These are phyloP conservation scores for Trichothecium roseum DNA, from an alignment of 2,329 filamentous ascomycete genomes.

Conservation along the genomic window DNA sequence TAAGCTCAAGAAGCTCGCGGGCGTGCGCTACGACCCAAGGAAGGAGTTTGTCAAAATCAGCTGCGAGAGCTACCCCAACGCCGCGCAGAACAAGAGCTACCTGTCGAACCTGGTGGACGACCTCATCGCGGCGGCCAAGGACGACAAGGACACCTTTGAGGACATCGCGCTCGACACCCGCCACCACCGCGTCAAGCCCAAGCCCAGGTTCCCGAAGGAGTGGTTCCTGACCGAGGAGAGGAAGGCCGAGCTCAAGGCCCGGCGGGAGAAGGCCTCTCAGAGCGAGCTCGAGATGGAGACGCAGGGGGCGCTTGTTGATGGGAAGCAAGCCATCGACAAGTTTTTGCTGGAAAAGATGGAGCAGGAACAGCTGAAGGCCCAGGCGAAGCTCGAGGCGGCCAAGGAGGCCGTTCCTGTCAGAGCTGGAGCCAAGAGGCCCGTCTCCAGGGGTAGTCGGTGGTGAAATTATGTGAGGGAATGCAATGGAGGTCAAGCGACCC, in stretches of 20 bases:
- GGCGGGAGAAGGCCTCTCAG: slow-evolving; percentile 39
- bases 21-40: slow-evolving; percentile 77
- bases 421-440: neutral
- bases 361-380: slow-evolving; percentile 21
- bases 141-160: slow-evolving; percentile 69
- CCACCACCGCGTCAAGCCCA: slow-evolving; percentile 64
- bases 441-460: neutral
- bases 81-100: slow-evolving; percentile 95
- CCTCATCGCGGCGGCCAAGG: slow-evolving; percentile 66
- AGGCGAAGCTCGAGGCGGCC: slow-evolving; percentile 17
- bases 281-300: slow-evolving; percentile 45
- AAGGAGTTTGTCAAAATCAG: slow-evolving; percentile 79
- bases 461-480: neutral
- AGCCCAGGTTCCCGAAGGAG: slow-evolving; percentile 64
- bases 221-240: slow-evolving; percentile 73
- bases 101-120: slow-evolving; percentile 67
- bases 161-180: slow-evolving; percentile 85
- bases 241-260: slow-evolving; percentile 51
- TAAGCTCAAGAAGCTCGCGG: slow-evolving; percentile 83
- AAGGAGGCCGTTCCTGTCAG: slow-evolving; percentile 4
- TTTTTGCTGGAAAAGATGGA: slow-evolving; percentile 19
- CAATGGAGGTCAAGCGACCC: neutral
- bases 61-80: slow-evolving; percentile 77
- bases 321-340: slow-evolving; percentile 35
- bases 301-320: slow-evolving; percentile 48